Conservation (phyloP, 2,329 filamentous ascomycete species). For the Verticillium longisporum region DNA sequence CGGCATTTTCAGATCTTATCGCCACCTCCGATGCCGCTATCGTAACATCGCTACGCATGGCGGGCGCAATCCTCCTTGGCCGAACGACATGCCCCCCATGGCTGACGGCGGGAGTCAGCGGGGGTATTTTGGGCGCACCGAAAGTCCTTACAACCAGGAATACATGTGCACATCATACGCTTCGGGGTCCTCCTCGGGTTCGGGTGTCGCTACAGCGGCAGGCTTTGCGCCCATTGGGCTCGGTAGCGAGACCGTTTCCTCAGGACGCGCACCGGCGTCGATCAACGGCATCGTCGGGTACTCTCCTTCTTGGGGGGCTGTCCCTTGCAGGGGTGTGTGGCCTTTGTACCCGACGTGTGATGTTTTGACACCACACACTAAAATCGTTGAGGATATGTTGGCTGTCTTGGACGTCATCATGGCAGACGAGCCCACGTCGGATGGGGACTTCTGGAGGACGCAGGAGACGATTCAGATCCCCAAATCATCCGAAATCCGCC, state of each 20-base stretch:
- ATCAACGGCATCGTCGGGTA: slow-evolving; percentile 47
- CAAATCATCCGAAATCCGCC: slow-evolving; percentile 18
- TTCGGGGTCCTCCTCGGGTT: slow-evolving; percentile 48
- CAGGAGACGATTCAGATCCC: slow-evolving; percentile 38
- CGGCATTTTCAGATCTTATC: slow-evolving; percentile 42
- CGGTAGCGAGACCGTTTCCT: slow-evolving; percentile 45
- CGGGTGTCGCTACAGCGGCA: slow-evolving; percentile 37
- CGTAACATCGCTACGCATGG: slow-evolving; percentile 36
- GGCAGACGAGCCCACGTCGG: slow-evolving; percentile 23
- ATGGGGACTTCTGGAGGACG: slow-evolving; percentile 49
- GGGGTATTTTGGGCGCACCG: slow-evolving; percentile 43
- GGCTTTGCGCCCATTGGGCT: slow-evolving; percentile 43
- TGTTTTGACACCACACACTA: slow-evolving; percentile 41
- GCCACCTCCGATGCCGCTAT: slow-evolving; percentile 46
- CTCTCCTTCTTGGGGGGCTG: slow-evolving; percentile 40
- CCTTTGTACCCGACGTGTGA: slow-evolving; percentile 48
- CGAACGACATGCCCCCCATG: slow-evolving; percentile 51
- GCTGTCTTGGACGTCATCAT: slow-evolving; percentile 35
- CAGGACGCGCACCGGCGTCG: slow-evolving; percentile 42
- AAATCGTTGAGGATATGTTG: slow-evolving; percentile 39
- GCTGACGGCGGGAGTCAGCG: slow-evolving; percentile 48
- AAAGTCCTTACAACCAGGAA: slow-evolving; percentile 42
- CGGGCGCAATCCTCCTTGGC: slow-evolving; percentile 45
- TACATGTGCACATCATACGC: slow-evolving; percentile 45
- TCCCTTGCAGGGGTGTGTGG: slow-evolving; percentile 42